These are phyloP conservation scores for Secale cereale DNA, from an alignment of 176 grass and related monocot genomes.

Conservation along the genomic window DNA sequence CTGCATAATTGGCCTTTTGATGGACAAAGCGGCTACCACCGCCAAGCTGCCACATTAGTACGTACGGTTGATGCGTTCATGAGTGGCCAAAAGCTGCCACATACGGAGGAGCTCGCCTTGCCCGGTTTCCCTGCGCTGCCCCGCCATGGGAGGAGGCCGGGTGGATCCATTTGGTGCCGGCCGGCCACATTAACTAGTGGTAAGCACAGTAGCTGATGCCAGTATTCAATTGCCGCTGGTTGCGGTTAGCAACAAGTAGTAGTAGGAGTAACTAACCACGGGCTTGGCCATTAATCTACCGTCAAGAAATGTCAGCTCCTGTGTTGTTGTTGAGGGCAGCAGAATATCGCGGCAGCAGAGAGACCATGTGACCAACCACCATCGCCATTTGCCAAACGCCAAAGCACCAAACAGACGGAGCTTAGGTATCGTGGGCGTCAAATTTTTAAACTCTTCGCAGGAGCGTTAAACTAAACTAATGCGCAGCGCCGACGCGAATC, in stretches of 20 bases:
- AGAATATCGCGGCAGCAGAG: neutral
- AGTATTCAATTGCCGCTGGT: constrained; percentile 8
- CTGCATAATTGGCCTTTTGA: neutral
- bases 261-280: neutral
- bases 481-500: constrained; percentile 24
- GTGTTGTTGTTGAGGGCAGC: neutral
- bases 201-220: neutral
- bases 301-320: neutral
- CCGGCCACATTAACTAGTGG: constrained; percentile 16
- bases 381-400: neutral
- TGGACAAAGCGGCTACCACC: neutral
- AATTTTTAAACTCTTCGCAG: neutral
- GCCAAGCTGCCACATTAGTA: neutral
- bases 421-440: neutral
- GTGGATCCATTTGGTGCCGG: neutral
- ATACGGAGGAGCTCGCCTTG: neutral
- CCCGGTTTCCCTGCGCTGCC: too few species aligned
- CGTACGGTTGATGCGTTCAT: too few species aligned
- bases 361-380: constrained; percentile 10
- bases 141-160: neutral
- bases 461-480: constrained; percentile 19
- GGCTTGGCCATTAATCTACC: neutral
- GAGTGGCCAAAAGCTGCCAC: neutral
- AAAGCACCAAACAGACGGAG: neutral
- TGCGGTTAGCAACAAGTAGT: constrained; percentile 5